These are phyloP conservation scores for Mycena floridula DNA, from an alignment of 768 basidiomycete species.

Conservation along the genomic window DNA sequence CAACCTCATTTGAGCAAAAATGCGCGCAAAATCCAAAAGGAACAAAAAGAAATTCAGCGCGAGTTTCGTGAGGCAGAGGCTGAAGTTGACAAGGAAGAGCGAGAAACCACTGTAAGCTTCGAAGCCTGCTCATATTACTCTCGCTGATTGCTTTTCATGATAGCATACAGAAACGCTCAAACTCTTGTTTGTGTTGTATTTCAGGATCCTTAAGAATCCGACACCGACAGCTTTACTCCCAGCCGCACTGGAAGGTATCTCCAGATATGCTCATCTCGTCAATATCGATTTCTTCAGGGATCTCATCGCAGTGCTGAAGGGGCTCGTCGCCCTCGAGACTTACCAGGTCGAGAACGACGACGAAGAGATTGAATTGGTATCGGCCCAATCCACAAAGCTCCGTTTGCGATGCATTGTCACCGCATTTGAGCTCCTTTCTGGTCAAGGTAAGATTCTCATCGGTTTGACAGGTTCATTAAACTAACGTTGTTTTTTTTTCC, in stretches of 20 bases:
- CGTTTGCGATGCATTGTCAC: conserved; percentile 86
- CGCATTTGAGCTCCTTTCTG: conserved; percentile 94
- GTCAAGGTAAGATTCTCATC: conserved; percentile 94
- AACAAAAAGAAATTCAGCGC: conserved; percentile 83
- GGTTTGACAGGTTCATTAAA: conserved; percentile 7
- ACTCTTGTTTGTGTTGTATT: conserved; percentile 94
- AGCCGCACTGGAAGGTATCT: conserved; percentile 85
- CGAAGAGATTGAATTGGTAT: conserved; percentile 41
- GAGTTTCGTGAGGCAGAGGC: conserved; percentile 94
- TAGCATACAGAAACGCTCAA: conserved; percentile 99
- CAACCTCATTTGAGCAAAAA: conserved; percentile 89
- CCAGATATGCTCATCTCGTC: conserved; percentile 91
- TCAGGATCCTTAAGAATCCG: conserved; percentile 88
- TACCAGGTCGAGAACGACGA: conserved; percentile 30
- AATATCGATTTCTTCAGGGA: conserved; percentile 99
- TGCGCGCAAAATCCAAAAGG: conserved; percentile 76
- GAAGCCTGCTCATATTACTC: conserved; percentile 5
- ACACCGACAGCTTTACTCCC: conserved; percentile 74
- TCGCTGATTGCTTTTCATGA: conserved; percentile 12
- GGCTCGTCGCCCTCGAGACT: conserved; percentile 48
- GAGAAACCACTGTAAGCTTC: conserved; percentile 65
- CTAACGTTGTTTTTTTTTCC: too few relatives aligned
- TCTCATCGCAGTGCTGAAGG: conserved; percentile 80
- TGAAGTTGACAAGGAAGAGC: conserved; percentile 88
- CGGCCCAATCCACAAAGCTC: too few relatives aligned